phyloP scores from a whole-genome alignment of 2,329 filamentous ascomycete species.

The Curvularia verruculosa region DNA sequence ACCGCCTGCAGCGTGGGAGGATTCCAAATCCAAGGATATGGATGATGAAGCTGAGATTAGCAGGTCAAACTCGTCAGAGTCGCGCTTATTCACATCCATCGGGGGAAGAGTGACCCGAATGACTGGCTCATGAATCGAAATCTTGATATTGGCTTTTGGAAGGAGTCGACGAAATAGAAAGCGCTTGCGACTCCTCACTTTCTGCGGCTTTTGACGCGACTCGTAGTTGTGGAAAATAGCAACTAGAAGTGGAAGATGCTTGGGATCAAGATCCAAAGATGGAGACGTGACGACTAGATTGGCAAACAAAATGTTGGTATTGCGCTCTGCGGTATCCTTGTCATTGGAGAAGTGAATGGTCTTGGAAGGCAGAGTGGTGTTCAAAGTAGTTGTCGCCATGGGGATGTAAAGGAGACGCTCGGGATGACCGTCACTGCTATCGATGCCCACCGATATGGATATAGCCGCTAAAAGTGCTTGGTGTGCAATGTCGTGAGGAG shows the following conservation, averaged over 20 bases:
- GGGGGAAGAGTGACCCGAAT: conserved; percentile 86
- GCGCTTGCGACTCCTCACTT: conserved; percentile 50
- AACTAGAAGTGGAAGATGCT: conserved; percentile 84
- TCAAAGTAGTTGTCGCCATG: conserved; percentile 94
- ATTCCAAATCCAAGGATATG: conserved; percentile 89
- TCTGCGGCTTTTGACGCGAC: conserved; percentile 31
- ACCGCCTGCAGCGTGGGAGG: conserved; percentile 86
- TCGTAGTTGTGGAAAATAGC: conserved; percentile 68
- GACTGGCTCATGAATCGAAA: conserved; percentile 96
- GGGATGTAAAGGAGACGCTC: conserved; percentile 91
- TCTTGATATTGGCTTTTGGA: conserved; percentile 91
- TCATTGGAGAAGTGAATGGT: conserved; percentile 80
- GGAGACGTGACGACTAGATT: conserved; percentile 97
- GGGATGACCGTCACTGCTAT: conserved; percentile 84
- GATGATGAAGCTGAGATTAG: conserved; percentile 96
- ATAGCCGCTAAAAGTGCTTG: conserved; percentile 91
- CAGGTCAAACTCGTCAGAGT: conserved; percentile 86
- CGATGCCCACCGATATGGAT: conserved; percentile 88
- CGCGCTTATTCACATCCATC: conserved; percentile 62
- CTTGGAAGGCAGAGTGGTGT: conserved; percentile 93
- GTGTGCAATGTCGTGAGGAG: conserved; percentile 88
- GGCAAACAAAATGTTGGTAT: conserved; percentile 94
- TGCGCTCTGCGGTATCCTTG: conserved; percentile 77
- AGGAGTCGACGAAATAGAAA: conserved; percentile 85
- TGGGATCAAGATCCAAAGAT: conserved; percentile 89